Base-by-base conservation (phyloP, 495 filamentous ascomycete species). In the Lichina pygmaea region DNA sequence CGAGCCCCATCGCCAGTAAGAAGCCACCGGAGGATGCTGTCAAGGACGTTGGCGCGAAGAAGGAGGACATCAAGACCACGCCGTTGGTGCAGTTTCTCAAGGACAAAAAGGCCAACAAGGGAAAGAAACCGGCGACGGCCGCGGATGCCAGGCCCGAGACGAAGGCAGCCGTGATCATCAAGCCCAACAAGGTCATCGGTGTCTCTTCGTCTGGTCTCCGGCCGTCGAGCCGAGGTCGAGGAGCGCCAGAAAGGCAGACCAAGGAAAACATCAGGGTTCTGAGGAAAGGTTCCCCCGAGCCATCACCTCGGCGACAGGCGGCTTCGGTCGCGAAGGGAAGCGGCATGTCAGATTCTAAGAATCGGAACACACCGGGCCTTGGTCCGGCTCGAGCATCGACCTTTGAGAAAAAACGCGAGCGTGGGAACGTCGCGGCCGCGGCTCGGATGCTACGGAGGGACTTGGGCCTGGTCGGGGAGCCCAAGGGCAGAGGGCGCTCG, bases 381-480 rank as follows among this genome's bases (percentile, higher is more conserved):
- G 36, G 33, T 33, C 46, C 48, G 6, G 51, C 45, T 39, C 41
- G 58, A 8, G 53, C 57, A 33, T 43, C 54, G 44, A 51, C 60
- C 7, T 50, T 62, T 9, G 68, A 71, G 46, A 66, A 66, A 41
- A 71, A 68, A 46, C 58, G 72, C 31, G 73, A 77, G 52, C 71
- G 83, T 48, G 80, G 78, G 8, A 81, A 72, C 50, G 77, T 72
- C 34, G 70, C 75, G 32, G 76, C 70, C 24, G 85, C 83, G 6
- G 81, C 83, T 13, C 75, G 76, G 41, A 93, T 95, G 48, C 59
- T 95, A 17, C 84, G 93, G 52, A 75, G 86, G 12, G 89, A 95
- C 58, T 64, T 93, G 13, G 89, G 86, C 13, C 66, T 95, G n/a
- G 72, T 72, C 41, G 68, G 24, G 24, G 24, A 24, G 24, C 24